Percentiles rank a stretch among this genome's conserved stretches.
phyloP scores from a whole-genome alignment of 805 yeast species.

The Metschnikowia dekortorum region DNA sequence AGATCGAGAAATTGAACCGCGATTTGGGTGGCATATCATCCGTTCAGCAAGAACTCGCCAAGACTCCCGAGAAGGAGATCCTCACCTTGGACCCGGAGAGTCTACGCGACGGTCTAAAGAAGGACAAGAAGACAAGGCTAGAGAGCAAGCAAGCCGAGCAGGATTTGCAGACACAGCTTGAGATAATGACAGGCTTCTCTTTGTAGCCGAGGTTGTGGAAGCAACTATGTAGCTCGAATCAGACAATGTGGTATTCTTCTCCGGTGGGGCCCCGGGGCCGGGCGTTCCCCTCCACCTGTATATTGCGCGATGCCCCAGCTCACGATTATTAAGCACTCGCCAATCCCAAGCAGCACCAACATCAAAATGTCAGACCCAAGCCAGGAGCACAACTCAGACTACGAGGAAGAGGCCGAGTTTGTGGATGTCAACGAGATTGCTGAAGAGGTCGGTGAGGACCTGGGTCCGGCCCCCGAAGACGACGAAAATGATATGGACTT shows the following conservation, averaged over 20 bases:
- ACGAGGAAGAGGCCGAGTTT: constrained; percentile 26
- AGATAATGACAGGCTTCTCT: constrained; percentile 36
- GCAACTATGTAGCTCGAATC: background rate
- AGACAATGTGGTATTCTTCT: background rate
- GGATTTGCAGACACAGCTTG: constrained; percentile 44
- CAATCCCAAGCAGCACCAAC: background rate
- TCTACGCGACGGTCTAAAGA: constrained; percentile 34
- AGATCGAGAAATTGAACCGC: constrained; percentile 33
- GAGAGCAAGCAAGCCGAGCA: constrained; percentile 31
- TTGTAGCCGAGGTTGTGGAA: background rate
- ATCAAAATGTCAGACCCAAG: constrained; percentile 13
- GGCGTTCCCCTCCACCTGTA: background rate
- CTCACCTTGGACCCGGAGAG: constrained; percentile 33
- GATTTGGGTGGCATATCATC: constrained; percentile 20
- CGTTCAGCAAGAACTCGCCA: constrained; percentile 12
- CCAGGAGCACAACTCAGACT: constrained; percentile 7
- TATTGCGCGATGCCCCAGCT: constrained; percentile 4
- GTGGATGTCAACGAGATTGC: constrained; percentile 43
- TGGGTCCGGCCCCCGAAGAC: constrained; percentile 32
- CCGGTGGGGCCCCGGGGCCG: background rate
- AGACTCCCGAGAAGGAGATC: constrained; percentile 14
- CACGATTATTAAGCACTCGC: constrained; percentile 1
- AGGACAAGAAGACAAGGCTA: constrained; percentile 30
- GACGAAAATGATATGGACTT: constrained; percentile 41
- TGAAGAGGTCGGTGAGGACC: constrained; percentile 27